Conservation (phyloP, 1,284 basidiomycete species). For the Singerocomus inundabilis region DNA sequence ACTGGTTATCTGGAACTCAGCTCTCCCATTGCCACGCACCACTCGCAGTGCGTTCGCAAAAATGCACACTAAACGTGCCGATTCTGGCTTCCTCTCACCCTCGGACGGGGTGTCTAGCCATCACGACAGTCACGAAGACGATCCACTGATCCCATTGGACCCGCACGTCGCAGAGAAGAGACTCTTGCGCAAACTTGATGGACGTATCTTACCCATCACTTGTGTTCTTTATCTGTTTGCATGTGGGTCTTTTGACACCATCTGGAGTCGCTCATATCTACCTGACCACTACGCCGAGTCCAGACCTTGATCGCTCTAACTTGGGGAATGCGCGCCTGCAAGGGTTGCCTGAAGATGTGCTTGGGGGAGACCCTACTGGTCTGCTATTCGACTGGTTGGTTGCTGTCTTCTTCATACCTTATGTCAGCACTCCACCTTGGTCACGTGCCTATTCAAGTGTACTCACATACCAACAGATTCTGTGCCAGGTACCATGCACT, state of each 20-base stretch:
- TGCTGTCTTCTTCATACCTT: constrained; percentile 74
- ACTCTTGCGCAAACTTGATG: constrained; percentile 65
- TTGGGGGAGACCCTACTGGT: constrained; percentile 67
- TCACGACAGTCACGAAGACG: constrained; percentile 15
- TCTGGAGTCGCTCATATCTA: background rate
- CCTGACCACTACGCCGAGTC: constrained; percentile 3
- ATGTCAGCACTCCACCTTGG: constrained; percentile 43
- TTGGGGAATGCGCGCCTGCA: constrained; percentile 75
- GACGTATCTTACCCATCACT: constrained; percentile 64
- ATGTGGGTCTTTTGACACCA: constrained; percentile 44
- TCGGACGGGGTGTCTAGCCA: constrained; percentile 2
- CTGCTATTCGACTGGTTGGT: constrained; percentile 70
- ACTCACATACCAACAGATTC: constrained; percentile 44
- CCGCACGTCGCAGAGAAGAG: constrained; percentile 46
- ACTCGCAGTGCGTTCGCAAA: background rate
- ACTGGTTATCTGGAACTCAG: background rate
- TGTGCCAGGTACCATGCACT: constrained; percentile 69
- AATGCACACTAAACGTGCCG: constrained; percentile 20
- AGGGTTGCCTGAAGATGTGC: constrained; percentile 59
- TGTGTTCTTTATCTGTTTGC: constrained; percentile 75
- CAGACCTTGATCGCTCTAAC: constrained; percentile 73
- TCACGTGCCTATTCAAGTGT: background rate
- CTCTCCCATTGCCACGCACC: background rate
- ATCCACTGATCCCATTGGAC: constrained; percentile 26
- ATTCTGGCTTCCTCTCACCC: constrained; percentile 7